These are phyloP conservation scores for Sugiyamaella smithiae DNA, from an alignment of 805 yeast genomes.

Conservation along the genomic window DNA sequence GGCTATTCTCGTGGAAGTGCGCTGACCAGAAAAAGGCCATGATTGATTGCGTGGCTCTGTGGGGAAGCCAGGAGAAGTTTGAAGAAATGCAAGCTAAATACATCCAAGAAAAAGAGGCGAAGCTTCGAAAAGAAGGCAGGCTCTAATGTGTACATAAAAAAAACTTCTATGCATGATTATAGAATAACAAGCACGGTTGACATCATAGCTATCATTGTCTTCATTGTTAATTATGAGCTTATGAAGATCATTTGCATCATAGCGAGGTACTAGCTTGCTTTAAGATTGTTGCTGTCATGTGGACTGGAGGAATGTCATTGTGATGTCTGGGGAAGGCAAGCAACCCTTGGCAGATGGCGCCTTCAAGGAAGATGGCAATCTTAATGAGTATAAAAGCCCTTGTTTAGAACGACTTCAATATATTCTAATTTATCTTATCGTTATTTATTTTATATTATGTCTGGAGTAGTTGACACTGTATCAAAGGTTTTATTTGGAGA, in stretches of 20 bases:
- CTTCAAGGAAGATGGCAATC: no score
- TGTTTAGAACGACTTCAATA: no score
- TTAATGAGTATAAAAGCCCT: no score
- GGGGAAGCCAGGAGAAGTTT: constrained; percentile 34
- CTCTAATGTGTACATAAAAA: not conserved
- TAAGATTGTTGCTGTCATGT: constrained; percentile 1
- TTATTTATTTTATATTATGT: no score
- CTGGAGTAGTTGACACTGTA: constrained; percentile 15
- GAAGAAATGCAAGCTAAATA: constrained; percentile 30
- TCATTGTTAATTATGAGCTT: no score
- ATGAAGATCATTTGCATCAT: not conserved
- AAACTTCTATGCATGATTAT: no score
- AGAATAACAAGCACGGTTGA: no score
- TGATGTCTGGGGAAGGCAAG: constrained; percentile 1
- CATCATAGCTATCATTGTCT: not conserved
- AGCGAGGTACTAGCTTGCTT: not conserved
- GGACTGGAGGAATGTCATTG: no score
- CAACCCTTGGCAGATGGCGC: no score
- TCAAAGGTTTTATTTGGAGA: constrained; percentile 11
- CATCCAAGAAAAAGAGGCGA: constrained; percentile 29
- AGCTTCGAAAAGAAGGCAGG: constrained; percentile 16
- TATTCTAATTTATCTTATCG: no score
- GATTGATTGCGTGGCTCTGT: constrained; percentile 34
- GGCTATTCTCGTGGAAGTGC: constrained; percentile 38
- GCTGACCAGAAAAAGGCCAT: constrained; percentile 34